Evolutionary conservation across 1,139 yeast species (phyloP), one percentile per base, ranked within the genome.

Genomic region (Diutina rugosa): DNA sequence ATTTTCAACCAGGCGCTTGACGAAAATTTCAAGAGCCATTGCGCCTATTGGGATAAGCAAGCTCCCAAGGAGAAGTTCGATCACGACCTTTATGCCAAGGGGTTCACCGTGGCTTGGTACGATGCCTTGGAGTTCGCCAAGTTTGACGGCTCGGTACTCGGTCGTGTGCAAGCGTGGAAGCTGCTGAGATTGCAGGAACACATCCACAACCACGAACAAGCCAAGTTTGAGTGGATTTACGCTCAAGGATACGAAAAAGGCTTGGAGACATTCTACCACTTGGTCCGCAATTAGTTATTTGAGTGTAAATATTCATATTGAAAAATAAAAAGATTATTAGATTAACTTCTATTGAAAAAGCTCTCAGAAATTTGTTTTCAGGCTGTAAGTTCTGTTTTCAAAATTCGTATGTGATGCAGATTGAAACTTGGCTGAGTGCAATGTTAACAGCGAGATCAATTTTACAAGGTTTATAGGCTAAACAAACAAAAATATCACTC

Each of bases 231-330:
- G 57, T 91, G 97, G 97, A 96, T 87, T 67, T 91, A 89, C 86
- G 88, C 84, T 45, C 93, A 87, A 61, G 97, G 96, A 0, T 90
- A 81, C 65, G 81, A 80, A 57, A 76, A 79, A 56, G 97, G 90
- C 2, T 26, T 58, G 7, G 57, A 56, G 26, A 60, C 58, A 46
- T 61, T 58, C 18, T 21, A 45, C 32, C 28, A 18, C 2, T n/a
- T 49, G n/a, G 35, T n/a, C 28, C n/a, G 44, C 8, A 32, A 30
- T n/a, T 21, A 14, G 32, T 8, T 10, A 21, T 21, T 47, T 16
- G 10, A 26, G n/a, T 32, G 26, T 21, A 21, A 21, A 21, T 21
- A 21, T 21, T 21, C 26, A 21, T 21, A 35, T 35, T 10, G 4
- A 35, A 18, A 18, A 18, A 18, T 18, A 18, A 18, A 18, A 18